phyloP scores from a whole-genome alignment of 805 yeast species.

The Cyberlindnera bimundalis region DNA sequence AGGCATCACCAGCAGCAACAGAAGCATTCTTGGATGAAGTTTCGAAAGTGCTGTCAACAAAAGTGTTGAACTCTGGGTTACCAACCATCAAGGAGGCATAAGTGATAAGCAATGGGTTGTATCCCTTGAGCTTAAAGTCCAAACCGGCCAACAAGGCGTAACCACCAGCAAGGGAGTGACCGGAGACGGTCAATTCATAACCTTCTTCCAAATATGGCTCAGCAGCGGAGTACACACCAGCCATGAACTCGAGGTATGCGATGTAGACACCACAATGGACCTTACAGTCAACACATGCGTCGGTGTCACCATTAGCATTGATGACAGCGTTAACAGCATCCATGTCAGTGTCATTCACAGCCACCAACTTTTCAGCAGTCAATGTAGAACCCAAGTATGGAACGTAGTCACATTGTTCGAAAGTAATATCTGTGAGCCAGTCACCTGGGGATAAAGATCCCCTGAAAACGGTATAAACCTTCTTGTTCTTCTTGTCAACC shows the following conservation, averaged over 20 bases:
- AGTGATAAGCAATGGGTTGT: slow-evolving; percentile 52
- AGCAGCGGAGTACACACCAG: slow-evolving; percentile 37
- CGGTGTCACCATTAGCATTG: slow-evolving; percentile 7
- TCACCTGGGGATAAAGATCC: slow-evolving; percentile 65
- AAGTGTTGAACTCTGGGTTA: slow-evolving; percentile 44
- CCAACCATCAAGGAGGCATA: slow-evolving; percentile 69
- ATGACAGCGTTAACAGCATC: slow-evolving; percentile 2
- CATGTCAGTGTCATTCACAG: neutral
- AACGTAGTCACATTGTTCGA: slow-evolving; percentile 42
- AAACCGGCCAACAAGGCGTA: slow-evolving; percentile 59
- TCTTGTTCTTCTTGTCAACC: slow-evolving; percentile 40
- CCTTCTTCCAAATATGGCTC: slow-evolving; percentile 35
- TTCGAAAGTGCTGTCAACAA: slow-evolving; percentile 49
- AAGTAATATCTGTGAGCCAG: slow-evolving; percentile 56
- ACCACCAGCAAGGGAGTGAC: slow-evolving; percentile 81
- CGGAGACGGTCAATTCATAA: slow-evolving; percentile 48
- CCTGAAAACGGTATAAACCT: slow-evolving; percentile 52
- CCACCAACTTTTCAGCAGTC: slow-evolving; percentile 1
- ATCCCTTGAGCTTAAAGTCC: slow-evolving; percentile 56
- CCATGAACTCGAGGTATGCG: slow-evolving; percentile 35
- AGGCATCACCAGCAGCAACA: slow-evolving; percentile 31
- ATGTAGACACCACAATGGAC: slow-evolving; percentile 63
- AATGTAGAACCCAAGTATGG: slow-evolving; percentile 33
- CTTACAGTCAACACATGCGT: slow-evolving; percentile 45
- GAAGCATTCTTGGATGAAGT: slow-evolving; percentile 31